phyloP scores from a whole-genome alignment of 2,329 filamentous ascomycete genomes.

The Colletotrichum chlorophyti region DNA sequence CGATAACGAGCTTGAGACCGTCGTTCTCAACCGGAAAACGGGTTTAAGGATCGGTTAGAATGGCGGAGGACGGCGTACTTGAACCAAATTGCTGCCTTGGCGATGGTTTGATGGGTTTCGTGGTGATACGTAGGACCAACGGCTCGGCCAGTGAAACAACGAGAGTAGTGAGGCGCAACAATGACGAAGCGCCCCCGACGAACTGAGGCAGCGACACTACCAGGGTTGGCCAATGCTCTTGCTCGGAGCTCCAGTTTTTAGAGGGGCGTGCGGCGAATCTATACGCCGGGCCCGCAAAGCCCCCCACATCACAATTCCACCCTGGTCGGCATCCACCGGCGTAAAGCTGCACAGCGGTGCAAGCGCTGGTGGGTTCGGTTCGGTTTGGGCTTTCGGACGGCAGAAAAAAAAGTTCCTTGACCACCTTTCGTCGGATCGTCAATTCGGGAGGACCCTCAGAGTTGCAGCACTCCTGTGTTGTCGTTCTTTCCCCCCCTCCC shows the following conservation, averaged over 20 bases:
- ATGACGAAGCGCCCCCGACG: conserved; percentile 34
- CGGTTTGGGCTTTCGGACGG: too few relatives aligned
- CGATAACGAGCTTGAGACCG: too few relatives aligned
- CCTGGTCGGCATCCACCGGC: not conserved
- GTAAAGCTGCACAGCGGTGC: conserved; percentile 15
- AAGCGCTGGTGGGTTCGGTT: not conserved
- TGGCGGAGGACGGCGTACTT: conserved; percentile 4
- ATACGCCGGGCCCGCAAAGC: conserved; percentile 17
- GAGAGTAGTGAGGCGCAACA: conserved; percentile 33
- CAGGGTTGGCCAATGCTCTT: conserved; percentile 26
- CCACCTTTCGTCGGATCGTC: conserved; percentile 11
- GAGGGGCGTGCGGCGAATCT: conserved; percentile 15
- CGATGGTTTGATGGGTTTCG: conserved; percentile 19
- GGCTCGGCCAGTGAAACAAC: conserved; percentile 28
- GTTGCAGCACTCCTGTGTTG: not conserved
- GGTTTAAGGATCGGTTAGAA: not conserved
- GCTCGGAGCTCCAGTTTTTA: conserved; percentile 8
- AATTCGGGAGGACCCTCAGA: conserved; percentile 4
- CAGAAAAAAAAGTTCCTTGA: conserved; percentile 30
- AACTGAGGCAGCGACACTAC: not conserved
- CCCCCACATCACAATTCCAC: conserved; percentile 32
- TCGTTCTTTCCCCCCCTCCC: not conserved
- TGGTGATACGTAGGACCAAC: conserved; percentile 19
- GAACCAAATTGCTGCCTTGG: conserved; percentile 22
- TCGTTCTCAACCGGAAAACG: too few relatives aligned